These are phyloP conservation scores for Ambispora gerdemannii DNA, from an alignment of 192 early-diverging fungal species.

Conservation along the genomic window DNA sequence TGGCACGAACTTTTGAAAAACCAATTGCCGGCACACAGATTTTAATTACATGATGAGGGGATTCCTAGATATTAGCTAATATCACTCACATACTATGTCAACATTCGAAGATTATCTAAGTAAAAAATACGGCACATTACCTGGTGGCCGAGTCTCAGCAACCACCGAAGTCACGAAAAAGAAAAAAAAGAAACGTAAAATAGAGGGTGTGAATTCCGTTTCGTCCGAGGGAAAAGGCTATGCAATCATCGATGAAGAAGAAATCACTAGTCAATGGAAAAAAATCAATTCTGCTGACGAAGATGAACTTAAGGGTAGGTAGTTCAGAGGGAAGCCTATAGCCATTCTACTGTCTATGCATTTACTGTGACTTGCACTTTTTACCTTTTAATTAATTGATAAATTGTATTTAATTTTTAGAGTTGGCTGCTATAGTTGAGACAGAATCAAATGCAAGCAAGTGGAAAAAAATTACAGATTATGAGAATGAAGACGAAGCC, in stretches of 20 bases:
- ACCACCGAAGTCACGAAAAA: background rate
- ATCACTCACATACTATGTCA: slow-evolving; percentile 13
- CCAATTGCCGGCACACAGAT: too few relatives aligned
- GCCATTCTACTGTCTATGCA: too few relatives aligned
- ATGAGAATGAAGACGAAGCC: slow-evolving; percentile 5
- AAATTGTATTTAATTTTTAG: too few relatives aligned
- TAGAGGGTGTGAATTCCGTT: background rate
- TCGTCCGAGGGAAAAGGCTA: background rate
- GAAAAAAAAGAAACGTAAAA: slow-evolving; percentile 9
- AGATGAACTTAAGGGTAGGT: too few relatives aligned
- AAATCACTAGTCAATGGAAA: slow-evolving; percentile 19
- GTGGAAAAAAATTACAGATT: slow-evolving; percentile 19
- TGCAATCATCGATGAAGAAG: slow-evolving; percentile 25
- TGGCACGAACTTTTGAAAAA: too few relatives aligned
- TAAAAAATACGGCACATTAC: slow-evolving; percentile 20
- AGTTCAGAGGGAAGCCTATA: too few relatives aligned
- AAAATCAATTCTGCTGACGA: background rate
- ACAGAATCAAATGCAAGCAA: background rate
- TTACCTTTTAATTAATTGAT: background rate
- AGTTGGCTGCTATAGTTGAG: background rate
- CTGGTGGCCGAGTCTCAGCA: background rate
- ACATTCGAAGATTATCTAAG: slow-evolving; percentile 12
- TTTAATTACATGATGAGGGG: too few relatives aligned
- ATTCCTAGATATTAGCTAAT: too few relatives aligned
- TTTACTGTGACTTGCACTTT: background rate